These are phyloP conservation scores for Paratinospora sagittata DNA, from an alignment of 164 flowering plant genomes.

Conservation along the genomic window DNA sequence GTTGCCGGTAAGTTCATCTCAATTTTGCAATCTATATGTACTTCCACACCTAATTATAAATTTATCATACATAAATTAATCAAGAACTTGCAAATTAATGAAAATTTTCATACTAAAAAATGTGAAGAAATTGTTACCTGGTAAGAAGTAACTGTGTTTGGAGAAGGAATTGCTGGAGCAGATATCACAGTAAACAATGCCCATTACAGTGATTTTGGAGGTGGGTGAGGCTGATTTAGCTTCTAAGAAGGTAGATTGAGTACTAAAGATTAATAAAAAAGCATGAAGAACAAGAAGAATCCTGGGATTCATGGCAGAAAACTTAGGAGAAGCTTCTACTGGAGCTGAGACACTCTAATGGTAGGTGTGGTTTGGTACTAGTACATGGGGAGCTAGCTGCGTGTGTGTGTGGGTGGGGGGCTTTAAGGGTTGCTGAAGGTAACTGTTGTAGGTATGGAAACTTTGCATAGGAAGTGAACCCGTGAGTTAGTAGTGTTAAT, in stretches of 20 bases:
- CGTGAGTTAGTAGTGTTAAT: constrained; percentile 18
- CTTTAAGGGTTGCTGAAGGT: constrained; percentile 8
- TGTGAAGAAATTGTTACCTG: constrained; percentile 39
- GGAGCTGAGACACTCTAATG: background rate
- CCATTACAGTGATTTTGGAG: constrained; percentile 66
- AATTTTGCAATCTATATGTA: no score
- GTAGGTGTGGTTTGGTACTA: background rate
- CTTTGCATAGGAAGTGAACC: constrained; percentile 13
- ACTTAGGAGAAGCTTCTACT: constrained; percentile 12
- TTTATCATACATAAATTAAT: no score
- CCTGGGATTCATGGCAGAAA: no score
- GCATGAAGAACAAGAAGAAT: no score
- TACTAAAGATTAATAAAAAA: constrained; percentile 26
- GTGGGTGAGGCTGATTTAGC: constrained; percentile 20
- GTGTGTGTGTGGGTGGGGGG: background rate
- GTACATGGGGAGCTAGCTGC: background rate
- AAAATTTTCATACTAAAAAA: background rate
- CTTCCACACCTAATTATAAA: no score
- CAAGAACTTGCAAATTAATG: no score
- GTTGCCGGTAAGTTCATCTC: no score
- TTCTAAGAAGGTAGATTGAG: constrained; percentile 14
- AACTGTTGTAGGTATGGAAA: constrained; percentile 13
- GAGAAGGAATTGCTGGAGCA: constrained; percentile 92
- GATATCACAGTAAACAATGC: constrained; percentile 76
- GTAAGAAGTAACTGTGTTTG: constrained; percentile 92